Evolutionary conservation across 441 rosid genomes (phyloP).

Genomic region (Mallotus repandus): DNA sequence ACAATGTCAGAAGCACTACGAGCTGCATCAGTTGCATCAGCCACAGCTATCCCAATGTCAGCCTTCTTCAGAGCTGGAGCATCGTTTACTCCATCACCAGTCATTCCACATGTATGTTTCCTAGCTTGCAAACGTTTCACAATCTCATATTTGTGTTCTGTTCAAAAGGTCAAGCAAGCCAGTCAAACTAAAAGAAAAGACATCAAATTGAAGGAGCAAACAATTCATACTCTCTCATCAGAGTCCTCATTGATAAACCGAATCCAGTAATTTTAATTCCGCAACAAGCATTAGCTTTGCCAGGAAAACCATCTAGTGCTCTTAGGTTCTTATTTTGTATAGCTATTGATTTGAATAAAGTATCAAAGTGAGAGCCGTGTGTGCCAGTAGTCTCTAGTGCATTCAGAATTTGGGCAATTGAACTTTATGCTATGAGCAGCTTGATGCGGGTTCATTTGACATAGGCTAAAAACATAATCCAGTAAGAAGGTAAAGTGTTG

Average conservation of each 20-base stretch:
- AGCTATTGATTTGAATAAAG: not conserved
- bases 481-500: not conserved
- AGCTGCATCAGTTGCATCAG: constrained; percentile 85
- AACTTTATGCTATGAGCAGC: not conserved
- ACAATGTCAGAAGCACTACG: constrained; percentile 87
- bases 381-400: not conserved
- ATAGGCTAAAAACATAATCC: not conserved
- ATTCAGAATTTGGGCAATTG: not conserved
- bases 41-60: constrained; percentile 87
- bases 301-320: not conserved
- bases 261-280: not conserved
- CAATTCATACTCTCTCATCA: not conserved
- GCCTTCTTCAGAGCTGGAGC: constrained; percentile 88
- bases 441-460: not conserved
- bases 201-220: not conserved
- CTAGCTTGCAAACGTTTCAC: constrained; percentile 75
- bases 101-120: constrained; percentile 86
- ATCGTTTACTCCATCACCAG: constrained; percentile 89
- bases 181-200: not conserved
- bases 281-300: too few species aligned
- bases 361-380: not conserved
- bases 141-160: constrained; percentile 86
- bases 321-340: not conserved
- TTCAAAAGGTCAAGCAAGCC: not conserved
- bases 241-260: not conserved